Conservation (phyloP, 2,329 filamentous ascomycete genomes). For the Epichloe aotearoae region DNA sequence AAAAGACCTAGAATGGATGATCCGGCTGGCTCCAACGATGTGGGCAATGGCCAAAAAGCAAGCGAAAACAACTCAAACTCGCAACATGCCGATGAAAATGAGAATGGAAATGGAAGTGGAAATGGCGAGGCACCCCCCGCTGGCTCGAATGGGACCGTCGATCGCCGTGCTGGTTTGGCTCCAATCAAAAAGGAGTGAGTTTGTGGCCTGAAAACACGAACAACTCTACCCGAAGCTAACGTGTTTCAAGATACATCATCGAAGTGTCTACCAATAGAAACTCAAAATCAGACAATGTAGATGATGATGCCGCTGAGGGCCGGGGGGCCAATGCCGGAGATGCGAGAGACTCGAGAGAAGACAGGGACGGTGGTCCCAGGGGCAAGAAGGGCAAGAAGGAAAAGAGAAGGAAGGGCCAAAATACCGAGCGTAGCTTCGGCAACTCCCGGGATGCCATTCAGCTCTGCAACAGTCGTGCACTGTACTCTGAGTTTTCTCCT, state of each 20-base stretch:
- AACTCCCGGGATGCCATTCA: conserved; percentile 67
- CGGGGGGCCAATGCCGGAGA: conserved; percentile 18
- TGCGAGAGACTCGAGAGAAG: conserved; percentile 38
- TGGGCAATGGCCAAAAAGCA: conserved; percentile 8
- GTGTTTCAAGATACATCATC: conserved; percentile 28
- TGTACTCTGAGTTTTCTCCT: conserved; percentile 70
- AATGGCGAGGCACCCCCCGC: conserved; percentile 5
- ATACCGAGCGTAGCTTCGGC: conserved; percentile 71
- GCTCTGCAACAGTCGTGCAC: conserved; percentile 63
- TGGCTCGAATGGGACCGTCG: conserved; percentile 6
- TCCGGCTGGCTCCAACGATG: conserved; percentile 9
- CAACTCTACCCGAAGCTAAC: not conserved
- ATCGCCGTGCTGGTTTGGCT: conserved; percentile 44
- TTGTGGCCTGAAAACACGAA: conserved; percentile 3
- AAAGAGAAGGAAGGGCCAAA: conserved; percentile 52
- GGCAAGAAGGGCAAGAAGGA: conserved; percentile 29
- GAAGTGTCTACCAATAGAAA: conserved; percentile 17
- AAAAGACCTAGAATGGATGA: conserved; percentile 47
- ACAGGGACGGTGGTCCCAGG: conserved; percentile 32
- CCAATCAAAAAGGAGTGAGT: conserved; percentile 61
- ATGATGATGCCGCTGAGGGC: conserved; percentile 38
- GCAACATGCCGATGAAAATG: not conserved
- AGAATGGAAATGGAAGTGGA: conserved; percentile 6
- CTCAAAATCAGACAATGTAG: conserved; percentile 16
- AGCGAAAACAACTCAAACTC: not conserved